Evolutionary conservation across 306 rosid species (phyloP).

Genomic region (Castanea sativa): DNA sequence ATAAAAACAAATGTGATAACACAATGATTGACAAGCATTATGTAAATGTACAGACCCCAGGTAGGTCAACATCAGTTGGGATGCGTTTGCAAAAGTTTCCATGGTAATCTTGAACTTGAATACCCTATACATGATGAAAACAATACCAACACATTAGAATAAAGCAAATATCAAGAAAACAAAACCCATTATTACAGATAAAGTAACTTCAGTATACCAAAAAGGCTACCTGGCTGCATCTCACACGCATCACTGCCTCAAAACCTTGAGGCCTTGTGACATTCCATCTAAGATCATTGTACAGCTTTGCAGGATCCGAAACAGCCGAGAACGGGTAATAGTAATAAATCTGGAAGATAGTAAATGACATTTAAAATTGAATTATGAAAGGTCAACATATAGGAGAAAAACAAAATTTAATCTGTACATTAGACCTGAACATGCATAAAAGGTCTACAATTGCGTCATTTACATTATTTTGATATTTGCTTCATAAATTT

Average conservation of each 20-base stretch:
- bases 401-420: not conserved
- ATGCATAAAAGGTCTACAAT: not conserved
- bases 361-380: not conserved
- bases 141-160: constrained; percentile 11
- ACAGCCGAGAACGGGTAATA: constrained; percentile 94
- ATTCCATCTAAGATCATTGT: constrained; percentile 98
- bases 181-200: not conserved
- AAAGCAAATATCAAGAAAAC: constrained; percentile 2
- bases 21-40: constrained; percentile 1
- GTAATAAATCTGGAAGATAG: constrained; percentile 70
- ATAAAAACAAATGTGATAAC: not conserved
- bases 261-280: constrained; percentile 96
- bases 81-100: constrained; percentile 94
- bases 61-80: constrained; percentile 92
- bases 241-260: constrained; percentile 97
- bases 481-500: not conserved
- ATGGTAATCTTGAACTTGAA: constrained; percentile 90
- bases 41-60: constrained; percentile 77
- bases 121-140: constrained; percentile 56
- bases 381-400: not conserved
- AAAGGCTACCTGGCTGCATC: constrained; percentile 92
- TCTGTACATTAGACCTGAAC: not conserved
- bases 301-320: constrained; percentile 92
- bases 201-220: not conserved
- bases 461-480: not conserved